Base-by-base conservation (phyloP, 2,329 filamentous ascomycete genomes). In the Septoria linicola region DNA sequence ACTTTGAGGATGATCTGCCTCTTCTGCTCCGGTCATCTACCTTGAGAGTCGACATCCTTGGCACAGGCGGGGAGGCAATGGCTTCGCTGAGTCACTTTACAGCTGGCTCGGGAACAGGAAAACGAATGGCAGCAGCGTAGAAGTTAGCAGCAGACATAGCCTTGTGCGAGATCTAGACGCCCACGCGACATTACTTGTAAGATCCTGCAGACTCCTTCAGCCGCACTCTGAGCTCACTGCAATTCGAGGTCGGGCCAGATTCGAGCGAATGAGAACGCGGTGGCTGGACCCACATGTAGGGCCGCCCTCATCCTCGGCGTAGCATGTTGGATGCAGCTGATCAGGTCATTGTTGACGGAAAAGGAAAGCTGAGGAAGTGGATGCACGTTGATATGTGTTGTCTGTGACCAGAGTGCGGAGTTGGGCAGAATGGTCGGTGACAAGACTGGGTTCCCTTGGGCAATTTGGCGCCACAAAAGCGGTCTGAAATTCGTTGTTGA, bases 1-100 rank as follows among this genome's bases (percentile, higher is more conserved):
- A 68, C 21, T 67, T 69, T 34, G 73, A 76, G 55, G 73, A 73
- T 42, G 71, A 73, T 32, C 73, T 67, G 43, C 68, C 68, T 6
- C 73, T 70, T 41, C 69, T 59, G 31, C 68, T 67, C 39, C 69
- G 55, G 55, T 73, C 69, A 61, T 74, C 72, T 4, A 69, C 66
- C 41, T 70, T 68, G 42, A 76, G 65, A 14, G 52, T 51, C 35
- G 57, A 59, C 57, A 59, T 59, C 11, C 31, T 47, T 35, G 30
- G 32, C 35, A n/a, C 19, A 19, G 35, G 21, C 5, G 44, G 34
- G 14, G 44, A 19, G 13, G 44, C 44, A 39, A 47, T 42, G 46
- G 40, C 40, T 43, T 30, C 20, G 13, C 45, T 32, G 30, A 36
- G 37, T 49, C 37, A 32, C 40, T 21, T 34, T 21, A 45, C 36